These are phyloP conservation scores for Opeltia flavorubescens DNA, from an alignment of 495 filamentous ascomycete genomes.

Conservation along the genomic window DNA sequence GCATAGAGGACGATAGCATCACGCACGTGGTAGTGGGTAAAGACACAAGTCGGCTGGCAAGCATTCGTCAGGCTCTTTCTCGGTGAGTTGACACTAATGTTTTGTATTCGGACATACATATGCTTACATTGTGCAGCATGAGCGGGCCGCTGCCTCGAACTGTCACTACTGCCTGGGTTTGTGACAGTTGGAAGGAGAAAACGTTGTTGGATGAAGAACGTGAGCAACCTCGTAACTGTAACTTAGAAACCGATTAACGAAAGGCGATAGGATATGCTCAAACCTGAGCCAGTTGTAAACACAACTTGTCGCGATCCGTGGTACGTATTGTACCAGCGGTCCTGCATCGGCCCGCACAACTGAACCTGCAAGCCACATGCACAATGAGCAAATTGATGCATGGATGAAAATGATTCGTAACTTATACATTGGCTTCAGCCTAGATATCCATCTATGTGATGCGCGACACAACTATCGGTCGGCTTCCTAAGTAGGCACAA, in stretches of 20 bases:
- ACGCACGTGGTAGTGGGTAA: slow-evolving; percentile 52
- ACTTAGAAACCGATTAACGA: too few species aligned
- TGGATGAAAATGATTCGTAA: too few species aligned
- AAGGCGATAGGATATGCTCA: not conserved
- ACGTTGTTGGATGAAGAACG: slow-evolving; percentile 75
- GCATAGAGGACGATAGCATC: slow-evolving; percentile 31
- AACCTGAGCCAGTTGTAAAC: not conserved
- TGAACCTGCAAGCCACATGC: not conserved
- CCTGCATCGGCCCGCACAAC: too few species aligned
- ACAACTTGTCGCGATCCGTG: too few species aligned
- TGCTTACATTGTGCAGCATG: slow-evolving; percentile 3
- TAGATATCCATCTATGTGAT: too few species aligned
- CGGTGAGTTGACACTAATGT: slow-evolving; percentile 9
- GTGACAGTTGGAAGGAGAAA: slow-evolving; percentile 62
- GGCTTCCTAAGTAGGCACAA: not conserved
- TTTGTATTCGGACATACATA: not conserved
- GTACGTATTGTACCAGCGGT: too few species aligned
- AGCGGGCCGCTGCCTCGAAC: slow-evolving; percentile 44
- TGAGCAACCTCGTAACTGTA: slow-evolving; percentile 13
- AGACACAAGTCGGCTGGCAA: slow-evolving; percentile 23
- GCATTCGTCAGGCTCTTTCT: slow-evolving; percentile 30
- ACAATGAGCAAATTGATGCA: not conserved
- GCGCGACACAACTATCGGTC: too few species aligned
- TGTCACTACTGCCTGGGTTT: slow-evolving; percentile 59
- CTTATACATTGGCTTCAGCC: too few species aligned